These are phyloP conservation scores for Malassezia globosa DNA, from an alignment of 1,284 basidiomycete genomes.

Conservation along the genomic window DNA sequence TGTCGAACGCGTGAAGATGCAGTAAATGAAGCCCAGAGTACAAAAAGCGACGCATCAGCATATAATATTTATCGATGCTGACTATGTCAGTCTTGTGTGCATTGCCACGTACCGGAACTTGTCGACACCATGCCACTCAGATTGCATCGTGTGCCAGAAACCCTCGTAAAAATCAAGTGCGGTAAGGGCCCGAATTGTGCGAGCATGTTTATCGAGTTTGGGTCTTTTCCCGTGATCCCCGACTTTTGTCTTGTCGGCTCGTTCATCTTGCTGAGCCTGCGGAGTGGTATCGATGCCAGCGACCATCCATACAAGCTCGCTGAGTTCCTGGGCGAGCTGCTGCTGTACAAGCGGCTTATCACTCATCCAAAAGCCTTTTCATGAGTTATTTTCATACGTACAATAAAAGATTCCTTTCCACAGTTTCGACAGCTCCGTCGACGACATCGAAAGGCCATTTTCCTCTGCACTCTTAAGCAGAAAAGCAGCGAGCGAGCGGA, in stretches of 20 bases:
- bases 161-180: conserved; percentile 17
- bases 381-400: not conserved
- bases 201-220: not conserved
- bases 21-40: conserved; percentile 74
- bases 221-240: not conserved
- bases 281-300: conserved; percentile 1
- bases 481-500: conserved; percentile 65
- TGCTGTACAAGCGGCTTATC: conserved; percentile 96
- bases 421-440: conserved; percentile 72
- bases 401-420: conserved; percentile 98
- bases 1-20: conserved; percentile 61
- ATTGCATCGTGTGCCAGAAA: conserved; percentile 54
- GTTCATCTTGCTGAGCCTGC: not conserved
- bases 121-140: conserved; percentile 17
- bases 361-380: conserved; percentile 84
- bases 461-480: conserved; percentile 23
- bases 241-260: not conserved
- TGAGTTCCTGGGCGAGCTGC: conserved; percentile 70
- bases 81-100: not conserved
- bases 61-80: conserved; percentile 74
- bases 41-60: conserved; percentile 78
- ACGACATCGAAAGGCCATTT: conserved; percentile 50
- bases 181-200: conserved; percentile 3
- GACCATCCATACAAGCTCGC: conserved; percentile 55
- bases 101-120: conserved; percentile 12